Evolutionary conservation across 2,329 filamentous ascomycete species (phyloP), one percentile per base, ranked within the genome.

Genomic region (Alternaria gaisen): DNA sequence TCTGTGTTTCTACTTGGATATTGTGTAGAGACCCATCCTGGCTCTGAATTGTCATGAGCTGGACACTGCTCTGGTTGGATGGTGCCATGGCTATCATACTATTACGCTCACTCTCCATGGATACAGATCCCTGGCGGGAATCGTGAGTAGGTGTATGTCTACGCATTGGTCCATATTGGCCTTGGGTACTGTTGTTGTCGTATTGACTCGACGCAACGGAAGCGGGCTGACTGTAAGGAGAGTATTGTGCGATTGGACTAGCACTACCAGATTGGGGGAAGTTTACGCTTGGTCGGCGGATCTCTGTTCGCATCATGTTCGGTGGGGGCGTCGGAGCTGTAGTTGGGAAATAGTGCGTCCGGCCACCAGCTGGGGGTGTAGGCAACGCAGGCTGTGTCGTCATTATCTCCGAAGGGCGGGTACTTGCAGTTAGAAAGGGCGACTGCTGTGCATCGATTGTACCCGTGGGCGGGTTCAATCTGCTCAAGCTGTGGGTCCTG

Each of bases 1-100:
- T 90, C 68, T 92, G 90, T 43, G 91, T 88, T 74, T 97, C 92
- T 10, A 94, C 88, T 14, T 90, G 89, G 50, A 94, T 87, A 64
- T 84, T 82, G 56, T 86, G 83, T 38, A 81, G 80, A 46, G 78
- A 75, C 18, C 84, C 84, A 44, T 81, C 79, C 53, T 81, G 81
- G 16, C 82, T 85, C 66, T 84, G 80, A 54, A 85, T 74, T 3
- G 83, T 86, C 83, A 85, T 84, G 72, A 84, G 81, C 68, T 83
- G 84, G 58, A 83, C 84, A 50, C 79, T 81, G 63, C 80, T 83
- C 56, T 82, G 81, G 10, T 77, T 76, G 14, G 80, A 79, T 14
- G 83, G 82, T 4, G 79, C 78, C 58, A 84, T 80, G 4, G 82
- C 77, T 38, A 83, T 82, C 53, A 81, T 78, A 53, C 63, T 65